Percentiles rank a stretch among this genome's conserved stretches.
Conservation (phyloP, 805 yeast species). For the Lipomyces spencermartinsiae region DNA sequence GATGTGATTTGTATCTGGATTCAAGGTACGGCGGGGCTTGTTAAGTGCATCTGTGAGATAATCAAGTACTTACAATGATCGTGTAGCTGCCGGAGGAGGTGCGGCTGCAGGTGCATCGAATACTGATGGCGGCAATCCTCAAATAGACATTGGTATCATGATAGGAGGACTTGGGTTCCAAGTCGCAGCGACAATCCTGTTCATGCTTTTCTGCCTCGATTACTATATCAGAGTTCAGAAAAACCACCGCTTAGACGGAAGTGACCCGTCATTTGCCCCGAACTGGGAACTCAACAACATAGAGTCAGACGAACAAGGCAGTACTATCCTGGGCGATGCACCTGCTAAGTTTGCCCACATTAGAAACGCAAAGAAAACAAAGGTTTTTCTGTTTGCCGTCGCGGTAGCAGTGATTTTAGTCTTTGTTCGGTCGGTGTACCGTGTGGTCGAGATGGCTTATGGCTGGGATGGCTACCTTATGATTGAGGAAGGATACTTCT, state of each 20-base stretch:
- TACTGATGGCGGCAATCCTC: slow-evolving; percentile 42
- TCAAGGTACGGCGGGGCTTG: slow-evolving; percentile 49
- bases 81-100: slow-evolving; percentile 64
- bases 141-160: slow-evolving; percentile 68
- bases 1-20: slow-evolving; percentile 68
- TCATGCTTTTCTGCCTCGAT: slow-evolving; percentile 46
- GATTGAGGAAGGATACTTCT: slow-evolving; percentile 59
- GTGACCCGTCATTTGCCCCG: not conserved
- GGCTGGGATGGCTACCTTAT: slow-evolving; percentile 71
- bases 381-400: slow-evolving; percentile 4
- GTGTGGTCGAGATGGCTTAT: slow-evolving; percentile 67
- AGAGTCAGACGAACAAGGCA: not conserved
- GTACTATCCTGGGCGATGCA: not conserved
- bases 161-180: slow-evolving; percentile 81
- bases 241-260: not conserved
- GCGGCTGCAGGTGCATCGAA: slow-evolving; percentile 59
- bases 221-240: slow-evolving; percentile 11
- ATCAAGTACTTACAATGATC: not conserved
- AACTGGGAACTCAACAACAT: not conserved
- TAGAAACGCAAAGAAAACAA: slow-evolving; percentile 14
- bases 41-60: not conserved
- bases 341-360: slow-evolving; percentile 24
- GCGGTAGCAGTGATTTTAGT: slow-evolving; percentile 49
- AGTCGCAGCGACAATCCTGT: slow-evolving; percentile 70
- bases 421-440: slow-evolving; percentile 69